Percentiles rank a stretch among this genome's conserved stretches.
phyloP scores from a whole-genome alignment of 2,329 filamentous ascomycete species.

The Delphinella strobiligena region DNA sequence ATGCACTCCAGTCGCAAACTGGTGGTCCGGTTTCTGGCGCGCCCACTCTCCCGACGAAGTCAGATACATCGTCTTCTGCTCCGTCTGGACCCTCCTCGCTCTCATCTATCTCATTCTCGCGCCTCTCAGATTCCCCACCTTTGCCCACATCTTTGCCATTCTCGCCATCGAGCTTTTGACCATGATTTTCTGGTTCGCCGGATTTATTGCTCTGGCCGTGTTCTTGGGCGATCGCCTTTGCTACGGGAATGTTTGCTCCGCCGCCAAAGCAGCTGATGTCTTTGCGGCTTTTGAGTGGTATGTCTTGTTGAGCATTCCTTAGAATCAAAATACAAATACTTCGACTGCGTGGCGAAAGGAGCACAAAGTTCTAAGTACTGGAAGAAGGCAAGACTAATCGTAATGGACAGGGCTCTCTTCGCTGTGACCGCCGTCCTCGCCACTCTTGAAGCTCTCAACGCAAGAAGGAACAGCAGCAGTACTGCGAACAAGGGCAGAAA shows the following conservation, averaged over 20 bases:
- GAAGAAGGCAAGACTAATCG: no score
- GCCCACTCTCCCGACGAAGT: constrained; percentile 43
- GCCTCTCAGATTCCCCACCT: constrained; percentile 31
- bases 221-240: constrained; percentile 47
- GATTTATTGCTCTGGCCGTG: constrained; percentile 65
- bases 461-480: no score
- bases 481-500: no score
- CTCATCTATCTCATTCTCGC: constrained; percentile 58
- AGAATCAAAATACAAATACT: no score
- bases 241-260: constrained; percentile 43
- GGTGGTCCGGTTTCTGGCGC: constrained; percentile 41
- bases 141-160: constrained; percentile 54
- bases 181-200: constrained; percentile 82
- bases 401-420: no score
- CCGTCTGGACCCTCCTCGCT: constrained; percentile 61
- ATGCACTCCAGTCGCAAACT: constrained; percentile 39
- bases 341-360: no score
- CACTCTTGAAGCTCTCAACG: no score
- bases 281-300: constrained; percentile 56
- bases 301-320: no score
- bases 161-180: constrained; percentile 59
- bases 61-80: constrained; percentile 70
- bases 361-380: no score
- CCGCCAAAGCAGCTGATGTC: constrained; percentile 50
- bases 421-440: no score